These are phyloP conservation scores for Euphorbia lathyris DNA, from an alignment of 345 rosid species.

Conservation along the genomic window DNA sequence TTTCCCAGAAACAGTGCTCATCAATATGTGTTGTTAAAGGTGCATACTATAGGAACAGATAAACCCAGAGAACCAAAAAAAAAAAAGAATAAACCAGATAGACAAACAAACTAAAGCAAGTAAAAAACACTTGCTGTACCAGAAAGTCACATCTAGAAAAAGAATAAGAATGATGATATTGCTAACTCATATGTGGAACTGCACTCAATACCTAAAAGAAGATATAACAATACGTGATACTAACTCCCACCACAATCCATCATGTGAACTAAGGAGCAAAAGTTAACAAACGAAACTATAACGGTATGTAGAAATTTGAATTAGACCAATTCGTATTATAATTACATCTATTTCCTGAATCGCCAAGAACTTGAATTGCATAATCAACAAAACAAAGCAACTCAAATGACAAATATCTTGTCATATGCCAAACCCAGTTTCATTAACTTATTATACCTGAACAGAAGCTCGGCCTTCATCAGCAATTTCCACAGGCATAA, in stretches of 20 bases:
- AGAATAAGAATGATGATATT: not conserved
- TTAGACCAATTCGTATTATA: not conserved
- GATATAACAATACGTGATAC: no score
- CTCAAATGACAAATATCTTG: not conserved
- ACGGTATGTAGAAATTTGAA: not conserved
- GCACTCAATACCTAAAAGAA: not conserved
- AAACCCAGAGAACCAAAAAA: constrained; percentile 6
- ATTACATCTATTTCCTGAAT: not conserved
- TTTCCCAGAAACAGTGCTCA: constrained; percentile 53
- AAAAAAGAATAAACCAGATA: no score
- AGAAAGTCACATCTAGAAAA: not conserved
- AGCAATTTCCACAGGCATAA: constrained; percentile 61
- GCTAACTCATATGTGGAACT: not conserved
- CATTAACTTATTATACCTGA: constrained; percentile 46
- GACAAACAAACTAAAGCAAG: not conserved
- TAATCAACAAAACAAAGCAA: not conserved
- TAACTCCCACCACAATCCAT: not conserved
- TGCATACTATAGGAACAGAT: constrained; percentile 28
- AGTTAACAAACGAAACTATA: not conserved
- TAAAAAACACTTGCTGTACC: not conserved
- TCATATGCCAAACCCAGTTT: constrained; percentile 2
- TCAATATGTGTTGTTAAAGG: constrained; percentile 44
- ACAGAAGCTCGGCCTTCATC: constrained; percentile 81
- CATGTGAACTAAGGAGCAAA: not conserved
- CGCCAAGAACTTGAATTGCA: not conserved